A percentile compares a stretch with the other conserved stretches of the same genome.
These are phyloP conservation scores for Verticillium nonalfalfae DNA, from an alignment of 2,329 filamentous ascomycete species.

Conservation along the genomic window DNA sequence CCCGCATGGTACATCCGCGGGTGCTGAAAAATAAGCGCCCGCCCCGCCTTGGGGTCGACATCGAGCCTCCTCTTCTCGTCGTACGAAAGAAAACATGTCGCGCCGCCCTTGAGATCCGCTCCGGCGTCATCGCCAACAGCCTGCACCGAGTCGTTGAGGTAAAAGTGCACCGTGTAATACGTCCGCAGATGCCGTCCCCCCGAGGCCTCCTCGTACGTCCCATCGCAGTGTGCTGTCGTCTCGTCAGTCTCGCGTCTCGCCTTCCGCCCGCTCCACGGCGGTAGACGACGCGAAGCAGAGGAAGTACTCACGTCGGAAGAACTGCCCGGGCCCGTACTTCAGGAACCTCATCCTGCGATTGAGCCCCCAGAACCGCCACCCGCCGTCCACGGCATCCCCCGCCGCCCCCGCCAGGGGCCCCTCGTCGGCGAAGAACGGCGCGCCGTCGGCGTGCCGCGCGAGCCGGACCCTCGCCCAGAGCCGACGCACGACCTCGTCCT, in stretches of 20 bases:
- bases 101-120: constrained; percentile 40
- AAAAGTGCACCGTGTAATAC: constrained; percentile 50
- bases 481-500: constrained; percentile 51
- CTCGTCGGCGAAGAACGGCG: constrained; percentile 4
- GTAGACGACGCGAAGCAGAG: constrained; percentile 10
- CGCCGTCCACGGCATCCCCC: constrained; percentile 14
- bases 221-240: constrained; percentile 61
- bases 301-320: constrained; percentile 49
- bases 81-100: constrained; percentile 45
- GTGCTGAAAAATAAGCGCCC: constrained; percentile 58
- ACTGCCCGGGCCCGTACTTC: constrained; percentile 65
- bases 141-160: constrained; percentile 42
- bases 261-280: neutral
- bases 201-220: constrained; percentile 44
- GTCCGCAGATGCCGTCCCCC: constrained; percentile 36
- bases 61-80: constrained; percentile 38
- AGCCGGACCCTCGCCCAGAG: constrained; percentile 54
- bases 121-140: constrained; percentile 22
- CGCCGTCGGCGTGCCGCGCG: constrained; percentile 31
- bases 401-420: constrained; percentile 24
- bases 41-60: constrained; percentile 48
- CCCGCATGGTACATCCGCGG: constrained; percentile 43
- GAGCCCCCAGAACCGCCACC: constrained; percentile 42
- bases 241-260: neutral
- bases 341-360: constrained; percentile 74